Conservation (phyloP, 1,284 basidiomycete species). For the Cerioporus squamosus region DNA sequence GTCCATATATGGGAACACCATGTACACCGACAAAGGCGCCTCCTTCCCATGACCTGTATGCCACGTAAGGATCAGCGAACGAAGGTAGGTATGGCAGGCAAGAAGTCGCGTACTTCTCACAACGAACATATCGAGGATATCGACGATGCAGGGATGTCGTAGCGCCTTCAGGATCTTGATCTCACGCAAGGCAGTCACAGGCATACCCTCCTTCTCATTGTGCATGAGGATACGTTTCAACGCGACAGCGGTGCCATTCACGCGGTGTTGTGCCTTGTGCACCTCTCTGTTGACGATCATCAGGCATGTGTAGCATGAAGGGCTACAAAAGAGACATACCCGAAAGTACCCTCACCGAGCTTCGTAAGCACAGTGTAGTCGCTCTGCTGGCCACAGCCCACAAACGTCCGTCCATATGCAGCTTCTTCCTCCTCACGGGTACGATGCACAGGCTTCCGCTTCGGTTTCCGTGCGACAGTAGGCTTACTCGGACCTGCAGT, state of each 20-base stretch:
- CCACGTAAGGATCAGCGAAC: slow-evolving; percentile 2
- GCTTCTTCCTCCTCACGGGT: slow-evolving; percentile 67
- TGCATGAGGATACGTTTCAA: slow-evolving; percentile 96
- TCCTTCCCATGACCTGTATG: slow-evolving; percentile 61
- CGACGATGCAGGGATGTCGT: slow-evolving; percentile 84
- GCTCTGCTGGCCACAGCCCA: slow-evolving; percentile 77
- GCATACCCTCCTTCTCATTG: slow-evolving; percentile 95
- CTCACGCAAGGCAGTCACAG: slow-evolving; percentile 96
- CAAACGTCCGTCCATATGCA: slow-evolving; percentile 70
- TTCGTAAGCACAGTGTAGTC: slow-evolving; percentile 86
- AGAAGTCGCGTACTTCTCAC: slow-evolving; percentile 58
- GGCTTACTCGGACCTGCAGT: background rate
- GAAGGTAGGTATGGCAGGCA: background rate
- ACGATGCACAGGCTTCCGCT: slow-evolving; percentile 47
- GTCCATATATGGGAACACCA: slow-evolving; percentile 99
- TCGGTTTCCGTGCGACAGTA: slow-evolving; percentile 16
- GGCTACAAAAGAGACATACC: slow-evolving; percentile 53
- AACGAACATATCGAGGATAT: slow-evolving; percentile 93
- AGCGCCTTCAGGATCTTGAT: slow-evolving; percentile 96
- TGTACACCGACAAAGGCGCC: slow-evolving; percentile 83
- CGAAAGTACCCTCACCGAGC: slow-evolving; percentile 95
- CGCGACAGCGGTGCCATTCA: slow-evolving; percentile 74
- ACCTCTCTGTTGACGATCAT: slow-evolving; percentile 66
- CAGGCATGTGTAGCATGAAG: slow-evolving; percentile 6
- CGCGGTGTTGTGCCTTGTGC: slow-evolving; percentile 79